phyloP scores from a whole-genome alignment of 495 filamentous ascomycete species.

The Astrothelium subdiscretum region DNA sequence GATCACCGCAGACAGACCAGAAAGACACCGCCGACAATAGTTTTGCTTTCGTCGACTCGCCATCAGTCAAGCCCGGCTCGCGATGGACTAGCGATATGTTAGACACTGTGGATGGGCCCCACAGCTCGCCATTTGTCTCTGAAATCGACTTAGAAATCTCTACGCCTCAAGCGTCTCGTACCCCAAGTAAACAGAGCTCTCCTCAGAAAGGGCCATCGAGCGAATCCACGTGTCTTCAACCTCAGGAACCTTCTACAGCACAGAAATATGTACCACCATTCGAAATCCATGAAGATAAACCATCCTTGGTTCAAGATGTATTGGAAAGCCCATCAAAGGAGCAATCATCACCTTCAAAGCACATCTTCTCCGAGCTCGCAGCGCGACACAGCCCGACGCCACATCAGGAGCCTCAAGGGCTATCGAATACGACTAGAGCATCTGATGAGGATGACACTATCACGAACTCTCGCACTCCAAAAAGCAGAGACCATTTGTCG shows the following conservation, averaged over 20 bases:
- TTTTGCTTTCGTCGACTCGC: neutral
- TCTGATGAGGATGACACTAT: neutral
- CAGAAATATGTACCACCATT: neutral
- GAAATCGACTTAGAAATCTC: conserved; percentile 24
- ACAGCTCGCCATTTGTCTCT: conserved; percentile 29
- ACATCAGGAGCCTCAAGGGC: neutral
- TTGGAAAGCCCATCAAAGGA: neutral
- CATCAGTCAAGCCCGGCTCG: neutral
- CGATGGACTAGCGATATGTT: conserved; percentile 7
- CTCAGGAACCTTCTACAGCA: neutral
- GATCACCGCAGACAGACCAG: neutral
- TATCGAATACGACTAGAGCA: neutral
- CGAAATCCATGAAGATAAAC: conserved; percentile 6
- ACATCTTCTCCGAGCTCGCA: neutral
- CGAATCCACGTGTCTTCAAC: conserved; percentile 7
- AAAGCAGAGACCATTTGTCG: neutral
- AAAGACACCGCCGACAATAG: neutral
- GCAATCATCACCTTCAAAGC: neutral
- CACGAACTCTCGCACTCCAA: neutral
- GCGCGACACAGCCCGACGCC: neutral
- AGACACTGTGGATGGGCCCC: conserved; percentile 19
- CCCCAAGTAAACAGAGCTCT: conserved; percentile 10
- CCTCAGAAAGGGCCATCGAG: conserved; percentile 4
- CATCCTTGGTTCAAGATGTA: conserved; percentile 10
- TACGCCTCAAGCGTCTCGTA: conserved; percentile 12